Percentiles rank a stretch among this genome's conserved stretches.
Evolutionary conservation across 2,329 filamentous ascomycete genomes (phyloP).

Genomic region (Orbilia oligospora): DNA sequence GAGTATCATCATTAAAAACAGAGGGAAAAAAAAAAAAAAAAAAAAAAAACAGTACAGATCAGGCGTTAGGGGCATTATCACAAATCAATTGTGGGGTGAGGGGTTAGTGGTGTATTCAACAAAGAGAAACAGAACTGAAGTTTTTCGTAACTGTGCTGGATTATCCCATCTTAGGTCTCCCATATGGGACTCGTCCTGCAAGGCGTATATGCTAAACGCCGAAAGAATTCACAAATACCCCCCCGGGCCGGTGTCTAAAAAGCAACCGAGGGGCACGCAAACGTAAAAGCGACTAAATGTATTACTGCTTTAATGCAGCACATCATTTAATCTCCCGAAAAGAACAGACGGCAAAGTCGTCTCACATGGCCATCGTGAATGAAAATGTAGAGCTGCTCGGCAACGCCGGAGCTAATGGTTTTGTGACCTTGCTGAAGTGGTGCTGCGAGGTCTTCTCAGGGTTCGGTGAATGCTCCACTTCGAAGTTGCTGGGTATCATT

Average conservation of each 20-base stretch:
- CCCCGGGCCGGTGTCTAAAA: not conserved
- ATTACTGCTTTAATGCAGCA: constrained; percentile 11
- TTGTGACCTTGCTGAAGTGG: constrained; percentile 36
- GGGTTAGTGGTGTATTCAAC: constrained; percentile 3
- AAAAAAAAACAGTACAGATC: constrained; percentile 4
- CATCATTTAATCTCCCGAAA: not conserved
- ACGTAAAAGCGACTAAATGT: not conserved
- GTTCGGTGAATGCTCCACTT: constrained; percentile 46
- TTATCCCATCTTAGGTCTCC: not conserved
- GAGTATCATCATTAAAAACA: constrained; percentile 45
- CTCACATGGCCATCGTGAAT: constrained; percentile 59
- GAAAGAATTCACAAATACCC: not conserved
- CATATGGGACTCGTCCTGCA: not conserved
- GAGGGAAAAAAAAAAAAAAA: constrained; percentile 27
- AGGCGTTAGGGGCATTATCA: constrained; percentile 44
- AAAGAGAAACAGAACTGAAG: not conserved
- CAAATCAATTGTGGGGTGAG: constrained; percentile 56
- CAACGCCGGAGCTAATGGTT: constrained; percentile 36
- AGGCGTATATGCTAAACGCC: not conserved
- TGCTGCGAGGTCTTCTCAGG: constrained; percentile 51
- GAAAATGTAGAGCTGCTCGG: constrained; percentile 57
- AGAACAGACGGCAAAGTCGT: constrained; percentile 2
- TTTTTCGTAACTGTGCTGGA: not conserved
- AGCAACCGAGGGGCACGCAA: not conserved
- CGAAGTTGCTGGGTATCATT: constrained; percentile 76